phyloP scores from a whole-genome alignment of 371 early-diverging fungal species.

The Choanephora cucurbitarum region DNA sequence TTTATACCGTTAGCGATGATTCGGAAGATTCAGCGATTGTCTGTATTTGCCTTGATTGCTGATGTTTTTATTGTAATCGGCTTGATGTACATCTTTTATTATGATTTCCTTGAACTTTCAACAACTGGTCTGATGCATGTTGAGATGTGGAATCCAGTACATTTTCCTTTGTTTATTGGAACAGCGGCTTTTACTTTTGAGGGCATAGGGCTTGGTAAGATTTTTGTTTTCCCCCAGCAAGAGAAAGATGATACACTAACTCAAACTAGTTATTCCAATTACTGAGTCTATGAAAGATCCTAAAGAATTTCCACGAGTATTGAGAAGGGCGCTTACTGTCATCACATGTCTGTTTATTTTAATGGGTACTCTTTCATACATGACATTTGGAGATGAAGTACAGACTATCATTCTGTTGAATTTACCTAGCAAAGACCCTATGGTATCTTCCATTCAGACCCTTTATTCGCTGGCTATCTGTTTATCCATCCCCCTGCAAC shows the following conservation, averaged over 20 bases:
- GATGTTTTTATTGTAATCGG: conserved; percentile 87
- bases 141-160: conserved; percentile 63
- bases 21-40: conserved; percentile 79
- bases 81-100: conserved; percentile 73
- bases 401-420: conserved; percentile 81
- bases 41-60: conserved; percentile 79
- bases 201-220: conserved; percentile 79
- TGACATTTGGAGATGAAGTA: conserved; percentile 78
- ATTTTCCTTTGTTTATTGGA: conserved; percentile 82
- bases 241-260: neutral
- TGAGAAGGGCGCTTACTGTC: conserved; percentile 65
- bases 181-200: conserved; percentile 92
- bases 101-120: conserved; percentile 61
- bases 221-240: too few species aligned
- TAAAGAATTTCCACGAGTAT: conserved; percentile 69
- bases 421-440: conserved; percentile 66
- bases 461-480: conserved; percentile 88
- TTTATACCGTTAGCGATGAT: conserved; percentile 85
- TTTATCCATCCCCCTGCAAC: conserved; percentile 79
- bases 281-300: conserved; percentile 83
- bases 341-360: conserved; percentile 74
- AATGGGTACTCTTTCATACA: conserved; percentile 78
- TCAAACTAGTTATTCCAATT: conserved; percentile 57
- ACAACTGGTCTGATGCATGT: conserved; percentile 63
- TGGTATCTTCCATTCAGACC: conserved; percentile 69